A percentile compares a stretch with the other conserved stretches of the same genome.
Evolutionary conservation across 768 basidiomycete genomes (phyloP).

Genomic region (Filobasidium wieringae): DNA sequence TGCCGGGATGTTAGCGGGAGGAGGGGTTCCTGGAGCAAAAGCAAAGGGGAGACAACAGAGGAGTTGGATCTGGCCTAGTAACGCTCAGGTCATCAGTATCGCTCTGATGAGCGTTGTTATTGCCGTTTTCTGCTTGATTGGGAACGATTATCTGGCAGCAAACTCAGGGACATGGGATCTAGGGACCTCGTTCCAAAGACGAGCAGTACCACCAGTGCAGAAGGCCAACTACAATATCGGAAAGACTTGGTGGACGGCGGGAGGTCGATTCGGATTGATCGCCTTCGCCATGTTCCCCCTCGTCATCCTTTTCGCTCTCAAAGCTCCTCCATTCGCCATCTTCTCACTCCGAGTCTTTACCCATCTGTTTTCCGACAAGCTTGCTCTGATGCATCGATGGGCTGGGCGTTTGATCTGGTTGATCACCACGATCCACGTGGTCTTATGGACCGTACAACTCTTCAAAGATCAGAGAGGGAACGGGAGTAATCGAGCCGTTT

Average conservation of each 20-base stretch:
- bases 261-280: conserved; percentile 56
- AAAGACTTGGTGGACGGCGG: conserved; percentile 62
- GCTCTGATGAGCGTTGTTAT: conserved; percentile 43
- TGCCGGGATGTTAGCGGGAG: too few species aligned
- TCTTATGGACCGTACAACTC: conserved; percentile 60
- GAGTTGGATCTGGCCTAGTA: conserved; percentile 45
- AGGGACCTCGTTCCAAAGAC: conserved; percentile 27
- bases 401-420: conserved; percentile 59
- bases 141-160: conserved; percentile 59
- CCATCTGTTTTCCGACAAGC: conserved; percentile 64
- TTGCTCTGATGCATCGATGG: conserved; percentile 61
- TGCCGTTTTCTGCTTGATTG: conserved; percentile 47
- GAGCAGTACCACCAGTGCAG: conserved; percentile 44
- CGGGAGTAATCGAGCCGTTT: conserved; percentile 40
- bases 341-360: conserved; percentile 53
- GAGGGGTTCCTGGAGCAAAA: not conserved
- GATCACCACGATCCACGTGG: conserved; percentile 51
- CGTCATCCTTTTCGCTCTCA: conserved; percentile 58
- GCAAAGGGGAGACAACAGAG: conserved; percentile 18
- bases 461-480: conserved; percentile 45
- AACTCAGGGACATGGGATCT: conserved; percentile 44
- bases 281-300: conserved; percentile 63
- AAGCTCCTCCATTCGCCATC: conserved; percentile 53
- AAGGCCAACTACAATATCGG: conserved; percentile 53
- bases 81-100: conserved; percentile 52